phyloP scores from a whole-genome alignment of 75 land plant genomes.

The Pinus taeda region DNA sequence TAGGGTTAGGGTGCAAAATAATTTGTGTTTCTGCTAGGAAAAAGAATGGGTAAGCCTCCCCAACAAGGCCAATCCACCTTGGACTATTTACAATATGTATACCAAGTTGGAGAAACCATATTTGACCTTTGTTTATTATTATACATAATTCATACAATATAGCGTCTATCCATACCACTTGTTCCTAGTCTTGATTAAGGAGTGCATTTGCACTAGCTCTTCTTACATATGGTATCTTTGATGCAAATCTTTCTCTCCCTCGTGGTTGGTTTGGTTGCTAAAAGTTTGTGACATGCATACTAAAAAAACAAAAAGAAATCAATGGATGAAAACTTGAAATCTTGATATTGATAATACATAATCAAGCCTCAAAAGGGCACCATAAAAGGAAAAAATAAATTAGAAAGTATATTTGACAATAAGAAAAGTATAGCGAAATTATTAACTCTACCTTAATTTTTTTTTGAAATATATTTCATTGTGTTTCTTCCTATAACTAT shows the following conservation, averaged over 20 bases:
- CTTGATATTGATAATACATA: background rate
- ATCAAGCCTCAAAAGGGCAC: background rate
- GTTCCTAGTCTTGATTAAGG: background rate
- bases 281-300: constrained; percentile 49
- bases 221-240: background rate
- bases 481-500: constrained; percentile 57
- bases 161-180: constrained; percentile 4
- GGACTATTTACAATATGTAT: too few relatives aligned
- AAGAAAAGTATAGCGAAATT: background rate
- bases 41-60: too few relatives aligned
- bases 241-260: constrained; percentile 40
- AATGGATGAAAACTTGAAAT: background rate
- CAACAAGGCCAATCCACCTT: too few relatives aligned
- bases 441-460: constrained; percentile 61
- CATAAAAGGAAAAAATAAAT: background rate
- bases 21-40: too few relatives aligned
- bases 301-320: background rate
- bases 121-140: background rate
- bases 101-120: too few relatives aligned
- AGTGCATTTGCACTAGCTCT: constrained; percentile 1
- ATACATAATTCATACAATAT: background rate
- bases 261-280: constrained; percentile 43
- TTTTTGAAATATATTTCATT: constrained; percentile 58
- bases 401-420: background rate
- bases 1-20: too few relatives aligned